Evolutionary conservation across 179 eudicot genomes (phyloP), one percentile per base, ranked within the genome.

Genomic region (Actinidia chinensis): DNA sequence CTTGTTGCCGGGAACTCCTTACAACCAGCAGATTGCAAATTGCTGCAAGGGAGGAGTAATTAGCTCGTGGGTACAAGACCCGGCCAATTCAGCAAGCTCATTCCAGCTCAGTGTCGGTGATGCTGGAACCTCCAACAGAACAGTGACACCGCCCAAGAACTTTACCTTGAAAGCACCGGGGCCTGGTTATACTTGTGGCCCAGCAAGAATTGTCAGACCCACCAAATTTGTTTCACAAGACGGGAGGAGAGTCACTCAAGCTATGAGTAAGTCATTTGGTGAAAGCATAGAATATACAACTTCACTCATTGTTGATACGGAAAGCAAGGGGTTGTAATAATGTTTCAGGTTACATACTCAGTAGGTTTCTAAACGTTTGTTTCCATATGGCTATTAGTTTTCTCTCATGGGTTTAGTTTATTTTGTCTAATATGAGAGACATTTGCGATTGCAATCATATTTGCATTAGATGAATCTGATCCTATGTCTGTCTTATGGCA

Each of bases 11-110:
- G 84, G 85, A 20, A 84, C 92, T 6, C 92, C 98, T 14, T 90
- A 86, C 82, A 89, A 89, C 78, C 91, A 91, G 63, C 91, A 85
- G 78, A 84, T 90, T 48, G 87, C 91, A 12, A 90, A 92, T 70
- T 93, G 98, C 78, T 93, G 98, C 80, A 82, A 87, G 71, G 97
- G 98, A 14, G 98, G 98, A 25, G 90, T 93, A 47, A 79, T 92
- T 14, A 84, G 71, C 74, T 87, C 93, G 4, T 90, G 91, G 93
- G 84, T 73, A 0, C 90, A 86, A 55, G 88, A 89, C 63, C 92
- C 85, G 2, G 60, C 77, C 25, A 86, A 77, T 43, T 79, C 88
- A 5, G 88, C 86, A 0, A 90, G 92, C 51, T 74, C 94, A 0
- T 93, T 93, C 76, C 93, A 93, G 73, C 54, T 93, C 20, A 82